Evolutionary conservation across 2,329 filamentous ascomycete genomes (phyloP), one percentile per base, ranked within the genome.

Genomic region (Cercospora sojina): DNA sequence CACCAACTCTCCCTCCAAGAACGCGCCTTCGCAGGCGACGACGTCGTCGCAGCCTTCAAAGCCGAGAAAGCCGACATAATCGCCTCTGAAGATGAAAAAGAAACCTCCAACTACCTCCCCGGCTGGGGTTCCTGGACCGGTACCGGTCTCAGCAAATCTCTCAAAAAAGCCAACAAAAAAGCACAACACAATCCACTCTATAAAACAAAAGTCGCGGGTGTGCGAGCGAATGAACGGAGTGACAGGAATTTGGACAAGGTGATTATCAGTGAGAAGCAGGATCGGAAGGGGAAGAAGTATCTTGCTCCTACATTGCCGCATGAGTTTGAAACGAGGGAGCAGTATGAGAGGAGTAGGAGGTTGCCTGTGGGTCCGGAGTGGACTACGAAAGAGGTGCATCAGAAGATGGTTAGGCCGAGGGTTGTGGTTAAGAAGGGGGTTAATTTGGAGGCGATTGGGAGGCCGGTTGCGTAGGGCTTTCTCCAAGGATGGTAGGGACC

Each of bases 121-220:
- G 95, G 95, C 55, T 99, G 95, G 95, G 95, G 95, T 70, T 89
- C 85, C 74, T 97, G 95, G 95, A 86, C 91, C 5, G 95, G 95
- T 69, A 88, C 91, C 16, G 94, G 93, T 18, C 83, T 97, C 69
- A 90, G 87, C 78, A 89, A 87, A 72, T 87, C 86, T 68, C 86
- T 91, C 70, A 84, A 87, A 78, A 87, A 87, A 75, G 81, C 85
- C 72, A 88, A 90, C 74, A 82, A 84, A 74, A 72, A 76, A 32
- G 75, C 78, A 66, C 75, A 76, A 29, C 78, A 81, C 63, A 77
- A 86, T 18, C 87, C 89, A 75, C 79, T 91, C 3, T 75, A 72
- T 71, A 79, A 80, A 62, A 88, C 83, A 32, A 90, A 88, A 75
- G 80, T 87, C 13, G 69, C 64, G 68, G 93, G 92, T 41, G 84